A percentile compares a stretch with the other conserved stretches of the same genome.
Conservation (phyloP, 768 basidiomycete genomes). For the Pisolithus sp. region DNA sequence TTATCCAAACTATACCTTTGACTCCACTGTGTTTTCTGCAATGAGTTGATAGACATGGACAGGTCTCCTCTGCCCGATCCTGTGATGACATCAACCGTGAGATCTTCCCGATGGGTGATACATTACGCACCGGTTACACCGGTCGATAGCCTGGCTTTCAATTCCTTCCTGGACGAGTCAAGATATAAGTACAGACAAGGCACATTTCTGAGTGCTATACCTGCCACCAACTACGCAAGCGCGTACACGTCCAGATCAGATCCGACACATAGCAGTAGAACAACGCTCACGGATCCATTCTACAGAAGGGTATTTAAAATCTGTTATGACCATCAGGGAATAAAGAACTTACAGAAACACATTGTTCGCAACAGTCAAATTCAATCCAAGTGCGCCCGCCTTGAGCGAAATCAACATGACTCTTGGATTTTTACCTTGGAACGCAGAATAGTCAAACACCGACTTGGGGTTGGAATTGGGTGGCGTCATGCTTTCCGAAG, state of each 20-base stretch:
- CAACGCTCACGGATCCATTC: constrained; percentile 75
- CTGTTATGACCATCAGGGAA: not conserved
- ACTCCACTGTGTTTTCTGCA: constrained; percentile 83
- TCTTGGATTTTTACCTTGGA: constrained; percentile 47
- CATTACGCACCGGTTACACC: constrained; percentile 57
- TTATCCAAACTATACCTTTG: constrained; percentile 47
- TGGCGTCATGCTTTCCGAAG: constrained; percentile 28
- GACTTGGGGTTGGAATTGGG: constrained; percentile 10
- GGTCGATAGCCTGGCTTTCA: constrained; percentile 77
- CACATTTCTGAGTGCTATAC: constrained; percentile 21
- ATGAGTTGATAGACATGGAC: constrained; percentile 89
- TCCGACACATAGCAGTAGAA: not conserved
- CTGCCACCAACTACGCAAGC: constrained; percentile 66
- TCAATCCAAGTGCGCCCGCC: constrained; percentile 80
- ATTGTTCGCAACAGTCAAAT: constrained; percentile 85
- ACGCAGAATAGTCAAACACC: constrained; percentile 15
- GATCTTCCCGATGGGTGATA: not conserved
- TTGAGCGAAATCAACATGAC: constrained; percentile 88
- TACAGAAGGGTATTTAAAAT: constrained; percentile 18
- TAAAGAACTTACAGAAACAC: constrained; percentile 59
- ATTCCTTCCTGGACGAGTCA: constrained; percentile 56
- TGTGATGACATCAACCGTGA: constrained; percentile 11
- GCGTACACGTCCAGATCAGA: constrained; percentile 1
- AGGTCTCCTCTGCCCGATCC: constrained; percentile 75
- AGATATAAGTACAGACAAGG: constrained; percentile 6